These are phyloP conservation scores for Pachysandra terminalis DNA, from an alignment of 164 flowering plant species.

Conservation along the genomic window DNA sequence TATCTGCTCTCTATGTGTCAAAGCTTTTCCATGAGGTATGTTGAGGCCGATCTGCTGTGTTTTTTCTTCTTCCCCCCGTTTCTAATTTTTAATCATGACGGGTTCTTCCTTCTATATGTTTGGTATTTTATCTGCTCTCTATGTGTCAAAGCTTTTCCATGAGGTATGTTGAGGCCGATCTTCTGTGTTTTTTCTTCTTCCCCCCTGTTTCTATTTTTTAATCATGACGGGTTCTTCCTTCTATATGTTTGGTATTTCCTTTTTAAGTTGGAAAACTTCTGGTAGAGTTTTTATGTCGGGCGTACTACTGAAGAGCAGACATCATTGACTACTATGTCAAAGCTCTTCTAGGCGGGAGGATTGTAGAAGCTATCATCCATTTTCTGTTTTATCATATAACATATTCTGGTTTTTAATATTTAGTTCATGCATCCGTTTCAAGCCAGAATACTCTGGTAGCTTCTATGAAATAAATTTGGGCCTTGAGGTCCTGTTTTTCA, in stretches of 20 bases:
- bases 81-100: not conserved
- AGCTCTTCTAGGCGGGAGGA: constrained; percentile 59
- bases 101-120: constrained; percentile 46
- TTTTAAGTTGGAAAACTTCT: no score
- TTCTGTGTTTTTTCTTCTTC: no score
- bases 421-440: no score
- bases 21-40: constrained; percentile 70
- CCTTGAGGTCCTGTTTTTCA: no score
- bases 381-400: no score
- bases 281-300: constrained; percentile 28
- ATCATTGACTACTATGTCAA: constrained; percentile 36
- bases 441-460: no score
- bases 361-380: constrained; percentile 57
- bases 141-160: constrained; percentile 55
- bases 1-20: constrained; percentile 68
- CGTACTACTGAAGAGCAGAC: no score
- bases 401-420: no score
- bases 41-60: not conserved
- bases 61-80: no score
- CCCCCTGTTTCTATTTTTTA: constrained; percentile 1
- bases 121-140: constrained; percentile 62
- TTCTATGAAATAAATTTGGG: no score
- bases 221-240: not conserved
- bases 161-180: constrained; percentile 43
- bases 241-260: constrained; percentile 36